Evolutionary conservation across 768 basidiomycete species (phyloP), one percentile per base, ranked within the genome.

Genomic region (Amanita rubescens): DNA sequence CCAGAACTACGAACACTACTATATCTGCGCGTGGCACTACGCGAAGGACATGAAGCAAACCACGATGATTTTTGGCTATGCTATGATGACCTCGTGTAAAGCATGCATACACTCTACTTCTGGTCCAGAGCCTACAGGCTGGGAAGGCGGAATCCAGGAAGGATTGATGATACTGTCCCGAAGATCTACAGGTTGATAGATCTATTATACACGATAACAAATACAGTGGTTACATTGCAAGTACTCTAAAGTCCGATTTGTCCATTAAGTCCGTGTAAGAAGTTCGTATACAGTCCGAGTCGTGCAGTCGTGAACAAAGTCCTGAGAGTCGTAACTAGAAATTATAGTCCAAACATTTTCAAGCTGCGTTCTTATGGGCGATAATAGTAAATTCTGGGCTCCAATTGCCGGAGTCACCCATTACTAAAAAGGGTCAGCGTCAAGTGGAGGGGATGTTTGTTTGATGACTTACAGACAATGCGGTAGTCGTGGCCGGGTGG

Each of bases 331-430:
- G 37, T 43, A 14, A 43, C 15, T n/a, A 10, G 5, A 24, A 30
- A 25, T 10, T 15, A 39, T 32, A 9, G 11, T 27, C 37, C 1
- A 34, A 17, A 15, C 22, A 38, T 30, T 20, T 10, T 8, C 8
- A 25, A n/a, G 37, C 14, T 15, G 50, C 22, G 30, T 42, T 7
- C 15, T 47, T 30, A 34, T 34, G 6, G 33, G 44, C n/a, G 17
- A 48, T n/a, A 33, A 61, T 61, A 33, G 27, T 41, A 51, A 61
- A 59, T 1, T 2, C n/a, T 17, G 48, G 43, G 38, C 60, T 61
- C 51, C 51, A 61, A 48, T 75, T 63, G 11, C 72, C 72, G 44
- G 72, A 75, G 59, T 74, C 74, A 19, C 73, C 72, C 39, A 74
- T 62, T 34, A 74, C 72, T 74, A 35, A 14, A 46, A 25, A 15